Evolutionary conservation across 2,329 filamentous ascomycete genomes (phyloP).

Genomic region (Hansfordia pulvinata): DNA sequence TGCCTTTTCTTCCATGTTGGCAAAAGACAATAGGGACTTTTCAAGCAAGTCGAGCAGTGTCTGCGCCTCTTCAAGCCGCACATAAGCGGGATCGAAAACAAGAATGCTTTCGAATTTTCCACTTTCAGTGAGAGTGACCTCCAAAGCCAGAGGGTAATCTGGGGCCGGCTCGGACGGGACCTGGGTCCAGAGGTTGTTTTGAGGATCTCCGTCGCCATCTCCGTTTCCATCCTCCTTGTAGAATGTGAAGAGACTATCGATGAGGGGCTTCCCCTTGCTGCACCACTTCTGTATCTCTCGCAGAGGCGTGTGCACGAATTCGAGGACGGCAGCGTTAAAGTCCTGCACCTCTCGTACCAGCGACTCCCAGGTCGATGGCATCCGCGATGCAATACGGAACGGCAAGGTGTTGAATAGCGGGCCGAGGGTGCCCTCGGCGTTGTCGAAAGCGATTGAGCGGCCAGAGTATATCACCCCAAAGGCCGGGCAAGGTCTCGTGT

Average conservation of each 20-base stretch:
- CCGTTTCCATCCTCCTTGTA: constrained; percentile 40
- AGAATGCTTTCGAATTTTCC: no score
- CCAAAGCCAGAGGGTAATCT: constrained; percentile 69
- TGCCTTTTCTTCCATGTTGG: no score
- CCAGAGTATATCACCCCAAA: constrained; percentile 73
- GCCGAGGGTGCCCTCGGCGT: constrained; percentile 55
- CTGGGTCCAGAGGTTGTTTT: no score
- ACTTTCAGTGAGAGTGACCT: constrained; percentile 44
- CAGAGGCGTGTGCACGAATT: constrained; percentile 68
- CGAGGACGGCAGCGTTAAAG: constrained; percentile 53
- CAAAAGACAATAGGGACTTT: no score
- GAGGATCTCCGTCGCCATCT: no score
- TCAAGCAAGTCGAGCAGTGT: no score
- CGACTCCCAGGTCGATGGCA: constrained; percentile 39
- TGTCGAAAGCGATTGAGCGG: constrained; percentile 53
- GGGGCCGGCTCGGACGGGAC: no score
- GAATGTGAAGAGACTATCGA: constrained; percentile 76
- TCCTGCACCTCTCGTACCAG: constrained; percentile 53
- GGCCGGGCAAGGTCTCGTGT: constrained; percentile 31
- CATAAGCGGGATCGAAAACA: no score
- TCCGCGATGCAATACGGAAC: constrained; percentile 36
- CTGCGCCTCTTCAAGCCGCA: no score
- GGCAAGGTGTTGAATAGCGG: constrained; percentile 87
- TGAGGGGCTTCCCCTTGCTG: constrained; percentile 44
- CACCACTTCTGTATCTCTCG: constrained; percentile 74